These are phyloP conservation scores for Xylaria sp. DNA, from an alignment of 2,329 filamentous ascomycete genomes.

Conservation along the genomic window DNA sequence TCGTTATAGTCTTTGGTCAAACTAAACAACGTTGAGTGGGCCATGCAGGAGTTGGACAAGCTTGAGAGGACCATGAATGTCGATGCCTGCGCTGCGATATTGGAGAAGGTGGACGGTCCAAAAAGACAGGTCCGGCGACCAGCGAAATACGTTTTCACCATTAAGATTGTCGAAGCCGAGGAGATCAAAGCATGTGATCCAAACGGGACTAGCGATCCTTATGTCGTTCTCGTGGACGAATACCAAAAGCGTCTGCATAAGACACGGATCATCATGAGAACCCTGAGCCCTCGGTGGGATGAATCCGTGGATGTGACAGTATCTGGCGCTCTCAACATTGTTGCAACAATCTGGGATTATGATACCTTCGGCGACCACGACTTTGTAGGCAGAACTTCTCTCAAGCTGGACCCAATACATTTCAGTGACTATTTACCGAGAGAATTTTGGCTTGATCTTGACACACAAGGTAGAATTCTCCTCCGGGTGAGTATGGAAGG, in stretches of 20 bases:
- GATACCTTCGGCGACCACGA: slow-evolving; percentile 97
- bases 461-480: slow-evolving; percentile 90
- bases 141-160: slow-evolving; percentile 95
- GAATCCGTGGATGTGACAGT: slow-evolving; percentile 97
- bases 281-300: slow-evolving; percentile 94
- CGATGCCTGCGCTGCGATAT: slow-evolving; percentile 85
- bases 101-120: slow-evolving; percentile 78
- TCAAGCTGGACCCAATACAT: slow-evolving; percentile 97
- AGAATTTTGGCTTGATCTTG: slow-evolving; percentile 97
- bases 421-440: slow-evolving; percentile 95
- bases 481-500: slow-evolving; percentile 98
- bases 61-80: slow-evolving; percentile 91
- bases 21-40: slow-evolving; percentile 96
- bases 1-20: slow-evolving; percentile 85
- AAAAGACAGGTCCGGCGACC: slow-evolving; percentile 71
- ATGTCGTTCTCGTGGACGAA: slow-evolving; percentile 95
- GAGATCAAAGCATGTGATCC: slow-evolving; percentile 98
- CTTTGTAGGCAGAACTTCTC: slow-evolving; percentile 93
- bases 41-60: slow-evolving; percentile 89
- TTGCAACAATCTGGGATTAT: slow-evolving; percentile 98
- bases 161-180: slow-evolving; percentile 98
- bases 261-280: slow-evolving; percentile 90
- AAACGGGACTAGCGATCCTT: slow-evolving; percentile 93
- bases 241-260: slow-evolving; percentile 97
- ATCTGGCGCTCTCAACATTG: slow-evolving; percentile 88